Conservation (phyloP, 139 green algal genomes). For the Coccomyxa sp. region DNA sequence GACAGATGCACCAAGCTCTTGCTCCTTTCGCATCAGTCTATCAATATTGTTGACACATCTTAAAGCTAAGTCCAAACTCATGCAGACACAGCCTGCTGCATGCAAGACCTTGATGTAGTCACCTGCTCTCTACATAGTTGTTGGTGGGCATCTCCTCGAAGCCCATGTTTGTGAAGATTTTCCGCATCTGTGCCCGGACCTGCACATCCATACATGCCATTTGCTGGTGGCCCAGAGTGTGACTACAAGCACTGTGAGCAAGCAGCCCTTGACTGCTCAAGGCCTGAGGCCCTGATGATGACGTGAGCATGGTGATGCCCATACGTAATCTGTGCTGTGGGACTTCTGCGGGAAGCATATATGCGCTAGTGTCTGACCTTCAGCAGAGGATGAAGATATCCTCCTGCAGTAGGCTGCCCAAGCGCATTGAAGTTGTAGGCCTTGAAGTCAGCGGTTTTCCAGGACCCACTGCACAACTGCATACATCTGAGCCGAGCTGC, state of each 20-base stretch:
- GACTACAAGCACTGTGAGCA: too few species aligned
- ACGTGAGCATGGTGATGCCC: too few species aligned
- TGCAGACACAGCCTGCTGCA: background rate
- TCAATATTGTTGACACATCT: background rate
- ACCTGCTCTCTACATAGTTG: constrained; percentile 82
- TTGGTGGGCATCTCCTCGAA: constrained; percentile 94
- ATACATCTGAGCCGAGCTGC: too few species aligned
- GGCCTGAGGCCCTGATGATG: too few species aligned
- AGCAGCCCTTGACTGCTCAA: too few species aligned
- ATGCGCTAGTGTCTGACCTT: constrained; percentile 65
- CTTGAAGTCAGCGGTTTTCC: constrained; percentile 90
- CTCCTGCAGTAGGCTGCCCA: constrained; percentile 55
- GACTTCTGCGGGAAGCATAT: background rate
- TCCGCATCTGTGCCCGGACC: constrained; percentile 87
- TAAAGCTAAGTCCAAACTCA: background rate
- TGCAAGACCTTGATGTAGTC: background rate
- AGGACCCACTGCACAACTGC: constrained; percentile 64
- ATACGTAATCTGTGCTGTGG: background rate
- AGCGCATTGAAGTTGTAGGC: constrained; percentile 95
- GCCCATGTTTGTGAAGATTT: constrained; percentile 92
- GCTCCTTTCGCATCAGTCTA: background rate
- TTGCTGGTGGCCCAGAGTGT: too few species aligned
- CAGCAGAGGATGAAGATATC: constrained; percentile 94
- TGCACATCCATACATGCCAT: constrained; percentile 26
- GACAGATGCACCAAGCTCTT: background rate